phyloP scores from a whole-genome alignment of 73 alveolate genomes.

The Durusdinium trenchii region DNA sequence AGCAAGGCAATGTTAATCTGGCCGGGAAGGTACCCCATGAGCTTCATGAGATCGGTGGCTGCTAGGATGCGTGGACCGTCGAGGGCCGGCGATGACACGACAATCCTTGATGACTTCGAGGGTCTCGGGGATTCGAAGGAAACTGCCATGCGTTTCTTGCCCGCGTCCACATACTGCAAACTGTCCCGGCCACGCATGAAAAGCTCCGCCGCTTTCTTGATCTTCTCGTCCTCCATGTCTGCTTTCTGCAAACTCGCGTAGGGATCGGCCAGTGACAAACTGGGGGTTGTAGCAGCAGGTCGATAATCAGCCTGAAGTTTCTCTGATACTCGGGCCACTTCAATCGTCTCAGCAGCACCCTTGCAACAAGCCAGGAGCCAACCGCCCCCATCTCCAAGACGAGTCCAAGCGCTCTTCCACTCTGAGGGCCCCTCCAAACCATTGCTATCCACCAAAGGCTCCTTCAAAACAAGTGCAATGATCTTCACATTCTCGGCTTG shows the following conservation, averaged over 20 bases:
- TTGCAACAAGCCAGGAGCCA: background rate
- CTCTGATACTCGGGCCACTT: no score
- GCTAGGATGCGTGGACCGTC: background rate
- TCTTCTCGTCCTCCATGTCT: background rate
- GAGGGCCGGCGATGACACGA: background rate
- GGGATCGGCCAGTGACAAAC: background rate
- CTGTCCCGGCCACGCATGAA: no score
- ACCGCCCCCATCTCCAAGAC: background rate
- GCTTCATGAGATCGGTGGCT: background rate
- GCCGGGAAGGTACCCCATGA: background rate
- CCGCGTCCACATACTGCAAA: background rate
- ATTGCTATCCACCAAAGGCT: background rate
- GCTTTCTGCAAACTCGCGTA: background rate
- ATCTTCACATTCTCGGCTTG: background rate
- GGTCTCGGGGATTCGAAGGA: background rate
- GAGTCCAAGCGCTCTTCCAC: background rate
- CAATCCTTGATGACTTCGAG: background rate
- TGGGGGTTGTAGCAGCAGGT: background rate
- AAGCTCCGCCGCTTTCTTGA: background rate
- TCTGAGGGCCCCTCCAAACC: background rate
- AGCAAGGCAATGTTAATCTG: background rate
- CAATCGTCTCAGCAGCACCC: background rate
- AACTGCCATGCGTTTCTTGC: background rate
- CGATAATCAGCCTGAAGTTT: background rate
- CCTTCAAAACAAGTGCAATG: background rate